Percentiles rank a stretch among this genome's conserved stretches.
Conservation (phyloP, 768 basidiomycete species). For the Boletellus ananas region DNA sequence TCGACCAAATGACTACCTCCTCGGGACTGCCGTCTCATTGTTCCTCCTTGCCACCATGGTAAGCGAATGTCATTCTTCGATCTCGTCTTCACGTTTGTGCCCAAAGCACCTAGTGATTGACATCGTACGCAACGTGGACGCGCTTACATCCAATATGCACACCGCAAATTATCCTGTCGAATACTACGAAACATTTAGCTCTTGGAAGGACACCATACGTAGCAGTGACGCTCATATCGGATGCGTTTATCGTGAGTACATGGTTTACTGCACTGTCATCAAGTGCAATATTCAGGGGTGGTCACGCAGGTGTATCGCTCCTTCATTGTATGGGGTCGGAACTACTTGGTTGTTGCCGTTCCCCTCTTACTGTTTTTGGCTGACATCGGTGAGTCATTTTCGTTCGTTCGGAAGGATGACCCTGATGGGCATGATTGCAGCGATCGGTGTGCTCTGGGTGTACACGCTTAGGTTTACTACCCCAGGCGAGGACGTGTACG, state of each 20-base stretch:
- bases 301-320: background rate
- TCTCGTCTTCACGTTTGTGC: too few relatives aligned
- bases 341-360: background rate
- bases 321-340: conserved; percentile 3
- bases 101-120: background rate
- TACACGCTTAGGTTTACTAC: background rate
- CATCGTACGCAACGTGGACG: conserved; percentile 2
- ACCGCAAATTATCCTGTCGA: background rate
- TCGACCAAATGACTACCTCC: background rate
- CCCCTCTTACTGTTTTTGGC: background rate
- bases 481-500: background rate
- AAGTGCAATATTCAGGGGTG: background rate
- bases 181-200: background rate
- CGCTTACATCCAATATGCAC: background rate
- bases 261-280: background rate
- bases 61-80: background rate
- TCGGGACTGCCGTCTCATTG: background rate
- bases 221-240: background rate
- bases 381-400: background rate
- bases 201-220: background rate
- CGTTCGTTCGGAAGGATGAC: background rate
- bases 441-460: conserved; percentile 2
- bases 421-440: background rate
- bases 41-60: background rate
- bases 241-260: background rate